These are phyloP conservation scores for Cordyceps fumosorosea DNA, from an alignment of 2,329 filamentous ascomycete species.

Conservation along the genomic window DNA sequence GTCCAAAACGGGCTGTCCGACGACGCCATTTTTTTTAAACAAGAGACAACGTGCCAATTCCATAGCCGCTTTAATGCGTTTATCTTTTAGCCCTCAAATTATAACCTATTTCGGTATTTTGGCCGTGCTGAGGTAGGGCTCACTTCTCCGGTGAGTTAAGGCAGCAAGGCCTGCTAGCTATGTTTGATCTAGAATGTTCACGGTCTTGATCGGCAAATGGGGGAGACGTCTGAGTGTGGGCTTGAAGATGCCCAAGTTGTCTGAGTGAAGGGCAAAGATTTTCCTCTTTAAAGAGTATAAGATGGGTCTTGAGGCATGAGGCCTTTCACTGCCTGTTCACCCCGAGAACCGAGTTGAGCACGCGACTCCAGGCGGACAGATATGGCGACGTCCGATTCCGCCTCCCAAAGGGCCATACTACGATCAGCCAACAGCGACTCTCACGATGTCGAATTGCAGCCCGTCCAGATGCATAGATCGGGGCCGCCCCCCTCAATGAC, in stretches of 20 bases:
- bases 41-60: neutral
- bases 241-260: too few relatives aligned
- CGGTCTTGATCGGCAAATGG: neutral
- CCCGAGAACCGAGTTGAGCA: neutral
- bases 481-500: too few relatives aligned
- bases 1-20: neutral
- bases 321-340: neutral
- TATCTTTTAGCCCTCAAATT: too few relatives aligned
- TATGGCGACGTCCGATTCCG: neutral
- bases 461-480: neutral
- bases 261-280: neutral
- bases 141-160: neutral
- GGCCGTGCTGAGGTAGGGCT: too few relatives aligned
- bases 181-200: neutral
- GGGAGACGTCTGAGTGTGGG: too few relatives aligned
- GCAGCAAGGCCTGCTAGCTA: neutral
- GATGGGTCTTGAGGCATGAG: neutral
- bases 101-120: neutral
- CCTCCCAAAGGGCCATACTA: neutral
- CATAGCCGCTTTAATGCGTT: neutral
- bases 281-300: neutral
- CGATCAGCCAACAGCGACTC: neutral
- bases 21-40: neutral
- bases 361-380: neutral
- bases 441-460: neutral